Evolutionary conservation across 208 protist species (phyloP), one percentile per base, ranked within the genome.

Genomic region (Crithidia fasciculata): DNA sequence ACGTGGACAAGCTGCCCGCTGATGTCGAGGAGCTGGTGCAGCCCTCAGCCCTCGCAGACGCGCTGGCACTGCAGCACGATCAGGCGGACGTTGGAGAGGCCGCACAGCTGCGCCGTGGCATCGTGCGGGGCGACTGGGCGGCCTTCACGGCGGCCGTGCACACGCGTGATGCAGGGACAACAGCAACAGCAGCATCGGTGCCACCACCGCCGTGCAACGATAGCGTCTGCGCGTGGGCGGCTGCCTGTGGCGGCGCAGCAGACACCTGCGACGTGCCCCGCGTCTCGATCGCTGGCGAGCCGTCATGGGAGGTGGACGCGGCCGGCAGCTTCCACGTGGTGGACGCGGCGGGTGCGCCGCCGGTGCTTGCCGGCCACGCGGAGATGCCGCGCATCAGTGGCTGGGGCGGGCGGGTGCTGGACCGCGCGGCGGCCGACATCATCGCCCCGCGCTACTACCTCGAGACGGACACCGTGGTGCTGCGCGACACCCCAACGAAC

Each of bases 371-470:
- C 1, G 66, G 66, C 54, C 43, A 71, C 18, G 66, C 52, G 55
- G 43, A 71, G 66, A 71, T 47, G 54, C 66, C 66, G 43, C 41
- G 28, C 15, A 39, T 71, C 19, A 28, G 16, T 10, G 16, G 44
- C 18, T 71, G 66, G 66, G 66, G 66, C 15, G 8, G 54, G 8
- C 66, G 66, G 4, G 54, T 71, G 43, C 55, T 71, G 7, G 66
- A 71, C 55, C 66, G 66, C 55, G 66, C 54, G 5, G n/a, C 66
- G 0, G 66, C 66, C 10, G 66, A 71, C 66, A n/a, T 71, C 54
- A 47, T 71, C 39, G 55, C 55, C 0, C 66, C 66, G 55, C 53
- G 66, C 41, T 62, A 71, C 55, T 62, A 71, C 55, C 40, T 62
- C 55, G 10, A 41, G 4, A 62, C 66, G n/a, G 54, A 43, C 8